A percentile compares a stretch with the other conserved stretches of the same genome.
These are phyloP conservation scores for Adansonia digitata DNA, from an alignment of 345 rosid species.

Conservation along the genomic window DNA sequence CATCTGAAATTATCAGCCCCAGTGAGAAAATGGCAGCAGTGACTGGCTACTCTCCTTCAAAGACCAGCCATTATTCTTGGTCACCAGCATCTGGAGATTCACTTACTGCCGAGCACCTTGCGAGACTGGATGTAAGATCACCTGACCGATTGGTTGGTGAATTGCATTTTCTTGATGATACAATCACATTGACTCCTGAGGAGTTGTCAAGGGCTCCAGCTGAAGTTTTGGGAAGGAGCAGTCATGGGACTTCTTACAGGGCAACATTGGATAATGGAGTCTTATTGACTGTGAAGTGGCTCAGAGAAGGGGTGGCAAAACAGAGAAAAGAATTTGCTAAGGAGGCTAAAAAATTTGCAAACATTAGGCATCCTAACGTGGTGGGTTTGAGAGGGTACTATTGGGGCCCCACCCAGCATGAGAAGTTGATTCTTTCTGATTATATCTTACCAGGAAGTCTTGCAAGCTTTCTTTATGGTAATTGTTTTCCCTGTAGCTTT, in stretches of 20 bases:
- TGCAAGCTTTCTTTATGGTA: slow-evolving; percentile 96
- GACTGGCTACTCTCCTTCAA: slow-evolving; percentile 86
- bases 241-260: slow-evolving; percentile 94
- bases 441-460: slow-evolving; percentile 94
- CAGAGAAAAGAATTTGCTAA: slow-evolving; percentile 93
- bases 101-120: slow-evolving; percentile 65
- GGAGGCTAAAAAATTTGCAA: slow-evolving; percentile 93
- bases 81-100: slow-evolving; percentile 96
- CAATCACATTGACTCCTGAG: slow-evolving; percentile 82
- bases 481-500: slow-evolving; percentile 12
- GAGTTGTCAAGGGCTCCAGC: slow-evolving; percentile 97
- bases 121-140: slow-evolving; percentile 81
- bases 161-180: slow-evolving; percentile 86
- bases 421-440: slow-evolving; percentile 96
- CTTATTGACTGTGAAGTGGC: slow-evolving; percentile 91
- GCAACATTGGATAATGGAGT: slow-evolving; percentile 88
- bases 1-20: slow-evolving; percentile 76
- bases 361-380: slow-evolving; percentile 94
- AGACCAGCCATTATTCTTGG: slow-evolving; percentile 75
- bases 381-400: slow-evolving; percentile 94
- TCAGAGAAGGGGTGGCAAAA: slow-evolving; percentile 97
- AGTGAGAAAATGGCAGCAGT: slow-evolving; percentile 61
- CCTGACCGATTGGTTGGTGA: slow-evolving; percentile 91
- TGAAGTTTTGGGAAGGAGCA: slow-evolving; percentile 94
- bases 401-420: slow-evolving; percentile 99